Evolutionary conservation across 2,329 filamentous ascomycete species (phyloP), one percentile per base, ranked within the genome.

Genomic region (Rhynchosporium graminicola): DNA sequence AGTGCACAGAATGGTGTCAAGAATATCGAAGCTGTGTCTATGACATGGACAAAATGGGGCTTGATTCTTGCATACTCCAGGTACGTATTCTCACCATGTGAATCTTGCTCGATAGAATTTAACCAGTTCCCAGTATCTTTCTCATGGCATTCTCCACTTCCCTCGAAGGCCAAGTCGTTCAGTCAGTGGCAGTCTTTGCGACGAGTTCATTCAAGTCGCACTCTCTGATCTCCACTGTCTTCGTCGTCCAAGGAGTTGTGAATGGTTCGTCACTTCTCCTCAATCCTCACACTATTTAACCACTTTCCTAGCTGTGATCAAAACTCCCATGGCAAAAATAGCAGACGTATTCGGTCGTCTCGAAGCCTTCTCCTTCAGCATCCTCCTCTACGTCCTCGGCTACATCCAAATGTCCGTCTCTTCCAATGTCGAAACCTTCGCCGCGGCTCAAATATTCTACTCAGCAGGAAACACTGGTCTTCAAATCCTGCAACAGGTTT

Each of bases 401-500:
- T 78, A 87, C 77, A 79, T 87, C 65, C 81, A 91, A 74, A 88
- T 89, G 78, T 88, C 89, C 8, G 79, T 78, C 0, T 89, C 83
- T 71, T 78, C 80, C 2, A 82, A 82, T 61, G 80, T 89, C 10
- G 74, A 82, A 65, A 83, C 81, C 0, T 90, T 86, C 71, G 83
- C 83, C 42, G 86, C 86, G 1, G 70, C 69, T 4, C 66, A 72
- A 66, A 85, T 90, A 3, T 87, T 91, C 67, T 90, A 88, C 71
- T 82, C 81, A 61, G 82, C 88, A 50, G 88, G 88, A 77, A 78
- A 80, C 59, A 67, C 64, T n/a, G 62, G 65, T 12, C 29, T 74
- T 87, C 38, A 79, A 80, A 60, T 89, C 76, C 67, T 79, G 75
- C 5, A 75, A 72, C 29, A 75, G 61, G 81, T 91, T 38, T 85